These are phyloP conservation scores for Ustanciosporium gigantosporum DNA, from an alignment of 1,284 basidiomycete genomes.

Conservation along the genomic window DNA sequence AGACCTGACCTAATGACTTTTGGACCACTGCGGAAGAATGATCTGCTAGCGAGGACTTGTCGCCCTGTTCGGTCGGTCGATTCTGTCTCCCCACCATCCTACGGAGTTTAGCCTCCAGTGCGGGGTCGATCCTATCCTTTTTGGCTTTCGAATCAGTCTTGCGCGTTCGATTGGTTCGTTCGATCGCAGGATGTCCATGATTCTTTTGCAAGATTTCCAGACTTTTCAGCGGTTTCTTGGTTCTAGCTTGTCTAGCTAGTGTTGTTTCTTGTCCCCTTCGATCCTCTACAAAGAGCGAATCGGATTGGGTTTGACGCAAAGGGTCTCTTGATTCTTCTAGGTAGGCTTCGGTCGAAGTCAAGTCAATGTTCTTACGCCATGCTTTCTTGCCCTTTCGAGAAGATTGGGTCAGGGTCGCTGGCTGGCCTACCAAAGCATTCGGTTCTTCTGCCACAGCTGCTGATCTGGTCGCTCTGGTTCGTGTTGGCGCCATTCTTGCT, in stretches of 20 bases:
- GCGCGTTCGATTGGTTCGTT: conserved; percentile 68
- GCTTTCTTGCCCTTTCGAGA: conserved; percentile 86
- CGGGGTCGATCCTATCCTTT: conserved; percentile 35
- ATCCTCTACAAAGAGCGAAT: conserved; percentile 30
- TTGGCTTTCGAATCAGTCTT: conserved; percentile 12
- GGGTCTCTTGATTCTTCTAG: conserved; percentile 46
- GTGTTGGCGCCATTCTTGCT: conserved; percentile 1
- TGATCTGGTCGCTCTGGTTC: not conserved
- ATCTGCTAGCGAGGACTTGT: conserved; percentile 8
- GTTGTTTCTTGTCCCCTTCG: conserved; percentile 63
- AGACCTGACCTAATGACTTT: conserved; percentile 10
- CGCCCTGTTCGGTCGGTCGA: conserved; percentile 4
- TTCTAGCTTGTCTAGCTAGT: conserved; percentile 44
- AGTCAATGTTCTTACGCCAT: conserved; percentile 78
- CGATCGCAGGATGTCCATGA: conserved; percentile 66
- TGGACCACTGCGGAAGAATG: conserved; percentile 14
- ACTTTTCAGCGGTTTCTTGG: conserved; percentile 70
- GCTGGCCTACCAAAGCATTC: conserved; percentile 24
- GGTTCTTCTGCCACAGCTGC: not conserved
- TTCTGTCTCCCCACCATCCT: conserved; percentile 32
- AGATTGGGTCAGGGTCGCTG: conserved; percentile 66
- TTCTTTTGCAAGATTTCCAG: conserved; percentile 80
- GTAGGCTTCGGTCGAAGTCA: conserved; percentile 39
- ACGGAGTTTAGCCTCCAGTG: conserved; percentile 32
- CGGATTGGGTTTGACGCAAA: conserved; percentile 22